phyloP scores from a whole-genome alignment of 2,329 filamentous ascomycete genomes.

The Botrytis aclada region DNA sequence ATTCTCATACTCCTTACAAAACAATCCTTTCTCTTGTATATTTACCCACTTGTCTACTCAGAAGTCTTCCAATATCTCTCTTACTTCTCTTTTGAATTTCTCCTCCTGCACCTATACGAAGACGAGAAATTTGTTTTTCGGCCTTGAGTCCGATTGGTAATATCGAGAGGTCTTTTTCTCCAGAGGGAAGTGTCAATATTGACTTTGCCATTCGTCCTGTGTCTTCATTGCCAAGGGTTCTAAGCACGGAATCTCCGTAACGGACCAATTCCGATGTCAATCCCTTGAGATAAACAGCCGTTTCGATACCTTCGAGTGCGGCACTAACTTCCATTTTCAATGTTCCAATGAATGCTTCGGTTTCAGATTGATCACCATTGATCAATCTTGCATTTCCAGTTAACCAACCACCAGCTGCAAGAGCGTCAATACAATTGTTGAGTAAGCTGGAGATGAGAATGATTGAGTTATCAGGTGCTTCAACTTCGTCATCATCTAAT shows the following conservation, averaged over 20 bases:
- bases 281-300: constrained; percentile 62
- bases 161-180: constrained; percentile 45
- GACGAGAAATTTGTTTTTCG: constrained; percentile 47
- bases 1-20: constrained; percentile 48
- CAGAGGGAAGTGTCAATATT: constrained; percentile 46
- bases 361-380: constrained; percentile 47
- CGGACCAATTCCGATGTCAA: constrained; percentile 64
- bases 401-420: constrained; percentile 73
- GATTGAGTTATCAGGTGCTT: constrained; percentile 65
- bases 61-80: constrained; percentile 73
- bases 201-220: constrained; percentile 39
- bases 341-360: constrained; percentile 61
- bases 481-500: constrained; percentile 44
- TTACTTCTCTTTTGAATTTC: constrained; percentile 66
- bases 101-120: constrained; percentile 65
- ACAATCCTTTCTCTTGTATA: constrained; percentile 80
- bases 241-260: constrained; percentile 47
- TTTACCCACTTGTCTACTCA: constrained; percentile 74
- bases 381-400: constrained; percentile 55
- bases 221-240: constrained; percentile 23
- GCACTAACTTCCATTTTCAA: constrained; percentile 68
- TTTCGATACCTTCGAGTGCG: constrained; percentile 69
- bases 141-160: constrained; percentile 73
- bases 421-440: constrained; percentile 70
- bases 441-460: constrained; percentile 69